Evolutionary conservation across 768 basidiomycete species (phyloP).

Genomic region (Tricholoma sp.): DNA sequence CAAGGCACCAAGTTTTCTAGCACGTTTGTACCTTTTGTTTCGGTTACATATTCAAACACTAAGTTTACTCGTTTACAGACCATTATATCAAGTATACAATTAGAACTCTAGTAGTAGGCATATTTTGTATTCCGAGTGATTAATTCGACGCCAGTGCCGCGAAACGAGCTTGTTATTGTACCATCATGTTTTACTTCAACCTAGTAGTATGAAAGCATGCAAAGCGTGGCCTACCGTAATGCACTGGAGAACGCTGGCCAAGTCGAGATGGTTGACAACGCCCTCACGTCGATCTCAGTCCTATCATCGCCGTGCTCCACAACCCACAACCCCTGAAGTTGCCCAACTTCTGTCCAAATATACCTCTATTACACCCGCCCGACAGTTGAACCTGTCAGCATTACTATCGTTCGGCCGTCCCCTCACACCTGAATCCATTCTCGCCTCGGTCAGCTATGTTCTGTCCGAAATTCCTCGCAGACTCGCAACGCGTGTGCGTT

Average conservation of each 20-base stretch:
- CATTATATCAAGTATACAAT: conserved; percentile 92
- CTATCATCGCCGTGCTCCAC: conserved; percentile 36
- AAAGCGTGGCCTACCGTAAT: not conserved
- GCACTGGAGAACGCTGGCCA: not conserved
- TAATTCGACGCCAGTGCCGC: too few species aligned
- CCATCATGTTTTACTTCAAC: too few species aligned
- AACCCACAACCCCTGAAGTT: conserved; percentile 46
- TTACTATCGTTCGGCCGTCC: conserved; percentile 75
- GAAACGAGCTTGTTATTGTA: too few species aligned
- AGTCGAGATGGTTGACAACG: not conserved
- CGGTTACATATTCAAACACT: conserved; percentile 6
- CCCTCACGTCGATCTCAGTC: conserved; percentile 7
- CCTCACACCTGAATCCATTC: conserved; percentile 60
- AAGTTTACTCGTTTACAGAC: conserved; percentile 37
- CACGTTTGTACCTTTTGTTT: conserved; percentile 59
- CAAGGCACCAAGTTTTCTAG: conserved; percentile 98
- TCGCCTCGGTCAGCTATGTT: conserved; percentile 70
- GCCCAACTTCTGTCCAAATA: conserved; percentile 59
- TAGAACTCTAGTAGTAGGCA: conserved; percentile 32
- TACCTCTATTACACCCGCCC: conserved; percentile 51
- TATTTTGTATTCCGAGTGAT: conserved; percentile 1
- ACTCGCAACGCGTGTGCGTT: conserved; percentile 68
- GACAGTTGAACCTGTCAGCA: conserved; percentile 65
- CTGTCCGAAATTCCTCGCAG: conserved; percentile 74
- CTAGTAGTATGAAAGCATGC: too few species aligned